Percentiles rank a stretch among this genome's conserved stretches.
phyloP scores from a whole-genome alignment of 2,329 filamentous ascomycete genomes.

The Fusarium guadeloupense region DNA sequence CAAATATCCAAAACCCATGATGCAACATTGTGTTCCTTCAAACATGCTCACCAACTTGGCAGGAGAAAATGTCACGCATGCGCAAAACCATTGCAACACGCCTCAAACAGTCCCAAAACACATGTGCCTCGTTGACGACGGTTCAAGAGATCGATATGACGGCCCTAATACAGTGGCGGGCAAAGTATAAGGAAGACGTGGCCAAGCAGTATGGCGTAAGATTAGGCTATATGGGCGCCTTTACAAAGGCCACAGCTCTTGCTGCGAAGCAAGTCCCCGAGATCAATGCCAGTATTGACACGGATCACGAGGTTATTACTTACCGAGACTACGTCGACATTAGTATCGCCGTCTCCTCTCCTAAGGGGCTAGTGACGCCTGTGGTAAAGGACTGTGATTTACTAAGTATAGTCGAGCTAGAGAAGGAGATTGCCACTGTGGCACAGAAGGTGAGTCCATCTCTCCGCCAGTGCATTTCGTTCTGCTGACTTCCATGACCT shows the following conservation, averaged over 20 bases:
- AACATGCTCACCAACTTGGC: too few species aligned
- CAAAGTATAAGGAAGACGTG: slow-evolving; percentile 95
- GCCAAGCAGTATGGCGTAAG: slow-evolving; percentile 97
- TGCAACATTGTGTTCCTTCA: too few species aligned
- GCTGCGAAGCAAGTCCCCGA: slow-evolving; percentile 95
- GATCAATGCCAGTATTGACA: slow-evolving; percentile 96
- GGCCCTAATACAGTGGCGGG: slow-evolving; percentile 94
- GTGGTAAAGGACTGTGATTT: slow-evolving; percentile 93
- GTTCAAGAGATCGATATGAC: slow-evolving; percentile 99
- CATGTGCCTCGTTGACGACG: slow-evolving; percentile 93
- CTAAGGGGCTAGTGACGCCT: slow-evolving; percentile 96
- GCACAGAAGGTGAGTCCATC: slow-evolving; percentile 80
- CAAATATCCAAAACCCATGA: too few species aligned
- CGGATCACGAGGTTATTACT: slow-evolving; percentile 95
- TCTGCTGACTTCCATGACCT: not conserved
- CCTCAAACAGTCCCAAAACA: slow-evolving; percentile 99
- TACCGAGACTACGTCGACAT: slow-evolving; percentile 99
- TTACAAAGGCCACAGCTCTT: slow-evolving; percentile 86
- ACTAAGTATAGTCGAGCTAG: slow-evolving; percentile 88
- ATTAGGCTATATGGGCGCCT: slow-evolving; percentile 99
- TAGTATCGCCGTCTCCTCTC: slow-evolving; percentile 94
- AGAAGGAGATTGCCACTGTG: slow-evolving; percentile 89
- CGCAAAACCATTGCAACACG: slow-evolving; percentile 96
- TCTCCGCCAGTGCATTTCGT: not conserved
- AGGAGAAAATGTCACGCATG: slow-evolving; percentile 99